These are phyloP conservation scores for Fagopyrum homotropicum DNA, from an alignment of 148 eudicot species.

Conservation along the genomic window DNA sequence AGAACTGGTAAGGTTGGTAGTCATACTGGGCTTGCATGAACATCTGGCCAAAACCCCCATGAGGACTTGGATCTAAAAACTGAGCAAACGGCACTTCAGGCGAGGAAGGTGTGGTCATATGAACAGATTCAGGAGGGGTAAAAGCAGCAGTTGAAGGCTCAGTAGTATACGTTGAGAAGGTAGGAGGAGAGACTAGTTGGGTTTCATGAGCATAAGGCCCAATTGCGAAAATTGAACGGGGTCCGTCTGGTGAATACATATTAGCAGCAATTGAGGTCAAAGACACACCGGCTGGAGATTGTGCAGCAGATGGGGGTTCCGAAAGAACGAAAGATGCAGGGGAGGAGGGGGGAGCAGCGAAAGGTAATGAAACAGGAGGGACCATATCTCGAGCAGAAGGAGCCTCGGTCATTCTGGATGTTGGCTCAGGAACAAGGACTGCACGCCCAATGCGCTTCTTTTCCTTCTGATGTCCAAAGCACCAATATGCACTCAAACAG, in stretches of 20 bases:
- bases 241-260: slow-evolving; percentile 80
- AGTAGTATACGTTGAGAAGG: slow-evolving; percentile 48
- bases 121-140: slow-evolving; percentile 57
- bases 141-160: slow-evolving; percentile 59
- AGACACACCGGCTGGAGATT: slow-evolving; percentile 68
- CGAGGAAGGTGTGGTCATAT: slow-evolving; percentile 52
- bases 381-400: slow-evolving; percentile 27
- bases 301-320: slow-evolving; percentile 76
- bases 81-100: slow-evolving; percentile 67
- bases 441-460: slow-evolving; percentile 66
- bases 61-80: slow-evolving; percentile 53
- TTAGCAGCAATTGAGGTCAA: slow-evolving; percentile 48
- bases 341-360: slow-evolving; percentile 94
- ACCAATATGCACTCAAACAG: slow-evolving; percentile 61
- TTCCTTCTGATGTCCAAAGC: slow-evolving; percentile 66
- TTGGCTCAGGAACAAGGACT: slow-evolving; percentile 67
- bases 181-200: slow-evolving; percentile 67
- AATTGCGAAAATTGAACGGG: slow-evolving; percentile 71
- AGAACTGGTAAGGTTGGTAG: slow-evolving; percentile 70
- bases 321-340: slow-evolving; percentile 93
- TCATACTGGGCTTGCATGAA: slow-evolving; percentile 59
- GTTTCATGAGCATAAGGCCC: slow-evolving; percentile 75
- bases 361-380: slow-evolving; percentile 44
- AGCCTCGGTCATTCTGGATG: slow-evolving; percentile 23
- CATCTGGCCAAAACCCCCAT: slow-evolving; percentile 33